These are phyloP conservation scores for Pestalotiopsis sp. DNA, from an alignment of 2,329 filamentous ascomycete species.

Conservation along the genomic window DNA sequence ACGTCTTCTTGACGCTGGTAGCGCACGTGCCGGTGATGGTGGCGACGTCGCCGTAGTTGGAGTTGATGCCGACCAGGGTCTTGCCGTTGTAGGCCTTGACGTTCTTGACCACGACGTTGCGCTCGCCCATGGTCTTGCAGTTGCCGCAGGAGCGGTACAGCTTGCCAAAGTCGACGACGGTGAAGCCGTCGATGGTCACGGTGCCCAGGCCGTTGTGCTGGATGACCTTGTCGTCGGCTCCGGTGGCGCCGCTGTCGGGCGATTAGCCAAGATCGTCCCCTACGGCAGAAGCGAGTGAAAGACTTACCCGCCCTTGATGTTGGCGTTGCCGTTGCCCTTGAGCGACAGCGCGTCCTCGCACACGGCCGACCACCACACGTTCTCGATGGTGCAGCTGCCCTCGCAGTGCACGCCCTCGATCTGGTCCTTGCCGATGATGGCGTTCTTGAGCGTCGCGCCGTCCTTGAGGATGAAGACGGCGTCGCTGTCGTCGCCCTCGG, in stretches of 20 bases:
- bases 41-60: slow-evolving; percentile 37
- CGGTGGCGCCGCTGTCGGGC: slow-evolving; percentile 27
- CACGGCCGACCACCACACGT: slow-evolving; percentile 36
- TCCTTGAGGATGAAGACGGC: slow-evolving; percentile 30
- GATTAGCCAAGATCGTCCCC: background rate
- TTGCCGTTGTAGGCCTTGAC: slow-evolving; percentile 32
- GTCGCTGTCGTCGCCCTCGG: slow-evolving; percentile 43
- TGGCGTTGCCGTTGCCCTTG: slow-evolving; percentile 28
- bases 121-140: slow-evolving; percentile 35
- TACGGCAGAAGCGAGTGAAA: background rate
- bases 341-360: slow-evolving; percentile 37
- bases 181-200: slow-evolving; percentile 28
- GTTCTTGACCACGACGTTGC: slow-evolving; percentile 30
- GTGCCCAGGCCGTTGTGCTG: slow-evolving; percentile 17
- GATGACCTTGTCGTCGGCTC: slow-evolving; percentile 24
- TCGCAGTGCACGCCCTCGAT: slow-evolving; percentile 36
- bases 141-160: slow-evolving; percentile 50
- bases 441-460: slow-evolving; percentile 36
- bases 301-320: slow-evolving; percentile 37
- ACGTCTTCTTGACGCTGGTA: slow-evolving; percentile 20
- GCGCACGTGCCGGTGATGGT: slow-evolving; percentile 23
- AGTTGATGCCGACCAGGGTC: slow-evolving; percentile 36
- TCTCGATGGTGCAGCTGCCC: slow-evolving; percentile 26
- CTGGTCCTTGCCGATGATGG: slow-evolving; percentile 40
- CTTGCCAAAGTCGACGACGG: slow-evolving; percentile 40